Conservation (phyloP, 306 rosid species). For the Prosopis cineraria region DNA sequence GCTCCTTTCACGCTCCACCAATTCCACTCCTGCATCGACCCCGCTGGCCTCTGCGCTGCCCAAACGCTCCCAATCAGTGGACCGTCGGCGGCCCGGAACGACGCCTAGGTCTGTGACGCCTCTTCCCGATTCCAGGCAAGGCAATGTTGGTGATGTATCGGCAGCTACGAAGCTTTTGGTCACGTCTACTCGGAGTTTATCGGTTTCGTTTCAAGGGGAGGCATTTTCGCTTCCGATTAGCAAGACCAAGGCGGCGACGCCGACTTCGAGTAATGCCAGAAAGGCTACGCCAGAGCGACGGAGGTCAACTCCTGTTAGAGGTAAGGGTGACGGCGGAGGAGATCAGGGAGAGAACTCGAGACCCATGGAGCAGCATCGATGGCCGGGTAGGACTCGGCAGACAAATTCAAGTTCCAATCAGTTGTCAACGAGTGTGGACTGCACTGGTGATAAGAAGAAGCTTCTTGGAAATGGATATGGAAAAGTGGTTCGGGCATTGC, state of each 20-base stretch:
- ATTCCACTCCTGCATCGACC: constrained; percentile 60
- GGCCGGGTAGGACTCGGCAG: constrained; percentile 81
- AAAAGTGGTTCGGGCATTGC: constrained; percentile 66
- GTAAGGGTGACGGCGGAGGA: background rate
- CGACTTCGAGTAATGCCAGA: constrained; percentile 50
- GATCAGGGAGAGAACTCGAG: constrained; percentile 86
- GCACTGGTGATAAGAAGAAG: constrained; percentile 41
- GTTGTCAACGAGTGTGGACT: constrained; percentile 56
- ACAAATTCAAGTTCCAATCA: constrained; percentile 28
- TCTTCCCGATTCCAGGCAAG: constrained; percentile 47
- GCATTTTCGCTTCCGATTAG: constrained; percentile 95
- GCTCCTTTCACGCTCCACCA: constrained; percentile 74
- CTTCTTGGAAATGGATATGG: constrained; percentile 75
- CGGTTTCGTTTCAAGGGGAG: constrained; percentile 97
- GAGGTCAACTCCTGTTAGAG: constrained; percentile 69
- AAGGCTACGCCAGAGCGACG: constrained; percentile 91
- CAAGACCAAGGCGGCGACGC: constrained; percentile 70
- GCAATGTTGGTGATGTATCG: constrained; percentile 60
- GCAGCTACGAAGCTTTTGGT: constrained; percentile 82
- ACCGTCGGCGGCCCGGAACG: constrained; percentile 60
- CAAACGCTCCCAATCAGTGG: constrained; percentile 86
- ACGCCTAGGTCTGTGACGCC: constrained; percentile 57
- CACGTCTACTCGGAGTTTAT: constrained; percentile 88
- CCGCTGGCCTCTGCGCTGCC: constrained; percentile 50
- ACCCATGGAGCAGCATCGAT: constrained; percentile 80